Conservation (phyloP, 306 rosid genomes). For the Vicia sativa region DNA sequence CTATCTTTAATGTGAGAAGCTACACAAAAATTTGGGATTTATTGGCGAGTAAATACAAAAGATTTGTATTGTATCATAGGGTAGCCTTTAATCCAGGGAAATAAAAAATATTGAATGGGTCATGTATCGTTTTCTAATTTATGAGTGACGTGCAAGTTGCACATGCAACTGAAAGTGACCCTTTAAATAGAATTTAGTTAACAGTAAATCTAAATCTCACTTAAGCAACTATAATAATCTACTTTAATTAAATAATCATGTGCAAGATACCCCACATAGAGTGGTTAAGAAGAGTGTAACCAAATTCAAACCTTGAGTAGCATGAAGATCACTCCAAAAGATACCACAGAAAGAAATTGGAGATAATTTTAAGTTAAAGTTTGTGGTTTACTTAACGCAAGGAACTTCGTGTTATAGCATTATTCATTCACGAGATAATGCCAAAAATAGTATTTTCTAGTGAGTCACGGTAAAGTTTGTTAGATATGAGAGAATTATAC, state of each 20-base stretch:
- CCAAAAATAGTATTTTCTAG: constrained; percentile 20
- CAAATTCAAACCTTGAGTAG: constrained; percentile 36
- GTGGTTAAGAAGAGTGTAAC: constrained; percentile 27
- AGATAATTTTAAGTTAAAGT: constrained; percentile 36
- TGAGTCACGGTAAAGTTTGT: constrained; percentile 31
- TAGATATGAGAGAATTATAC: constrained; percentile 12
- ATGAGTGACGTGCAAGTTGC: constrained; percentile 52
- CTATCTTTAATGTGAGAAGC: constrained; percentile 28
- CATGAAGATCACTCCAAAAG: constrained; percentile 39
- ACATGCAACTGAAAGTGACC: constrained; percentile 71
- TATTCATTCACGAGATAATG: constrained; percentile 15
- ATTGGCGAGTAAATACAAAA: constrained; percentile 34
- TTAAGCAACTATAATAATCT: constrained; percentile 15
- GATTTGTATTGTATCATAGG: constrained; percentile 9
- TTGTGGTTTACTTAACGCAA: constrained; percentile 33
- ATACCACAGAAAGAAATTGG: constrained; percentile 19
- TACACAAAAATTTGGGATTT: constrained; percentile 7
- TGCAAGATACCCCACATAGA: constrained; percentile 33
- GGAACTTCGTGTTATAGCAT: constrained; percentile 7
- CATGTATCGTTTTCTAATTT: constrained; percentile 48
- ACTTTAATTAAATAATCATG: constrained; percentile 16
- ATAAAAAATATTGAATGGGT: constrained; percentile 42
- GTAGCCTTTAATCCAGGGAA: constrained; percentile 35
- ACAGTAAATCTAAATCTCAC: constrained; percentile 31
- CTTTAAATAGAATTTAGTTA: constrained; percentile 25